phyloP scores from a whole-genome alignment of 306 rosid genomes.

The Gleditsia sinensis region DNA sequence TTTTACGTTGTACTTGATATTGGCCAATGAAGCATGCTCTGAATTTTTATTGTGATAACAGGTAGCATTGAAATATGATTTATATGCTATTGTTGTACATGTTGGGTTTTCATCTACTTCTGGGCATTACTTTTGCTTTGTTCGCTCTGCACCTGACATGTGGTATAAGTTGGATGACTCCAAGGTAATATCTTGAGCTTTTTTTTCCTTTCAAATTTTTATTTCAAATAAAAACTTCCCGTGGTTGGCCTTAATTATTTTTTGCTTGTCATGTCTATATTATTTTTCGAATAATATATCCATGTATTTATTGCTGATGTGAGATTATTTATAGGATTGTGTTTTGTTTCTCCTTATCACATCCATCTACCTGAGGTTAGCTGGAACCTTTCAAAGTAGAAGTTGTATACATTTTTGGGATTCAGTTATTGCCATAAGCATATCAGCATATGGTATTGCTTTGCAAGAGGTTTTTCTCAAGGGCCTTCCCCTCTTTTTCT shows the following conservation, averaged over 20 bases:
- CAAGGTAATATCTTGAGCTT: constrained; percentile 49
- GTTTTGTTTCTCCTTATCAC: not conserved
- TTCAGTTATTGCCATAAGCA: not conserved
- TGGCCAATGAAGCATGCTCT: not conserved
- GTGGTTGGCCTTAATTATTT: not conserved
- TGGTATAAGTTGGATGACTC: constrained; percentile 88
- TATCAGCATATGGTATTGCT: not conserved
- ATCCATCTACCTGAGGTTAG: not conserved
- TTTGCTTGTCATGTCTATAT: not conserved
- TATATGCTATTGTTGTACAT: constrained; percentile 85
- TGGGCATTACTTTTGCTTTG: constrained; percentile 84
- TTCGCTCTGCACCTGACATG: constrained; percentile 74
- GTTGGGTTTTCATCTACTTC: constrained; percentile 65
- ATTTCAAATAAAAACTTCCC: not conserved
- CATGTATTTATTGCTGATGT: not conserved
- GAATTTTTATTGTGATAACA: constrained; percentile 36
- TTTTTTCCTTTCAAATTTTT: no score
- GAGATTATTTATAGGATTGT: not conserved
- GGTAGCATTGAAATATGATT: constrained; percentile 73
- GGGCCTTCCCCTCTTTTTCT: no score
- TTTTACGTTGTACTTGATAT: not conserved
- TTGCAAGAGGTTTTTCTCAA: not conserved
- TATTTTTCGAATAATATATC: not conserved
- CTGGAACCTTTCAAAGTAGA: not conserved
- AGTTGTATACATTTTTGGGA: not conserved